Evolutionary conservation across 169 alveolate genomes (phyloP).

Genomic region (Toxoplasma gondii): DNA sequence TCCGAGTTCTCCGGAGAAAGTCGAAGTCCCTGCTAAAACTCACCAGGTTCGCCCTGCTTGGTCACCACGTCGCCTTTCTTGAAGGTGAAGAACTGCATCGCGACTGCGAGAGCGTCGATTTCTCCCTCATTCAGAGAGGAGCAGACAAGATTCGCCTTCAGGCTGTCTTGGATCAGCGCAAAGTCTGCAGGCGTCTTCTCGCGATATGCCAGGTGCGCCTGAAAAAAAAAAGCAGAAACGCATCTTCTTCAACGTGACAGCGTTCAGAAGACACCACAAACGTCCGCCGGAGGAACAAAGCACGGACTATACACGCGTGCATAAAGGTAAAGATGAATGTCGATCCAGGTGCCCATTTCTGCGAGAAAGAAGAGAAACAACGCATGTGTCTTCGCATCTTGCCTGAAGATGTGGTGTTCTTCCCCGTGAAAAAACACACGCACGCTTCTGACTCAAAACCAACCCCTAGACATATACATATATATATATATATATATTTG

Average conservation of each 20-base stretch:
- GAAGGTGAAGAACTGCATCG: slow-evolving; percentile 87
- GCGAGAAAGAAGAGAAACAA: no score
- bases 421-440: neutral
- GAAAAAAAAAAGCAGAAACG: neutral
- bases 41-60: slow-evolving; percentile 86
- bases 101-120: slow-evolving; percentile 85
- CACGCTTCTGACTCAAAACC: neutral
- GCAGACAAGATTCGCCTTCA: slow-evolving; percentile 86
- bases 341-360: neutral
- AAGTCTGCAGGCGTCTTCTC: slow-evolving; percentile 76
- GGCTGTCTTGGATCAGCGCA: slow-evolving; percentile 80
- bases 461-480: neutral
- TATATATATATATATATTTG: no score
- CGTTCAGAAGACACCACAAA: no score
- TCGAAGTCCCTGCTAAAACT: no score
- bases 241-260: no score
- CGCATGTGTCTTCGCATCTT: no score
- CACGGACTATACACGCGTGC: neutral
- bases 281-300: no score
- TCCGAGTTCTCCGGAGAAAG: no score
- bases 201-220: slow-evolving; percentile 50
- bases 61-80: slow-evolving; percentile 85
- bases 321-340: neutral
- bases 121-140: slow-evolving; percentile 87
- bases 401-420: no score